These are phyloP conservation scores for Globisporangium abappressorium DNA, from an alignment of 352 stramenopile genomes.

Conservation along the genomic window DNA sequence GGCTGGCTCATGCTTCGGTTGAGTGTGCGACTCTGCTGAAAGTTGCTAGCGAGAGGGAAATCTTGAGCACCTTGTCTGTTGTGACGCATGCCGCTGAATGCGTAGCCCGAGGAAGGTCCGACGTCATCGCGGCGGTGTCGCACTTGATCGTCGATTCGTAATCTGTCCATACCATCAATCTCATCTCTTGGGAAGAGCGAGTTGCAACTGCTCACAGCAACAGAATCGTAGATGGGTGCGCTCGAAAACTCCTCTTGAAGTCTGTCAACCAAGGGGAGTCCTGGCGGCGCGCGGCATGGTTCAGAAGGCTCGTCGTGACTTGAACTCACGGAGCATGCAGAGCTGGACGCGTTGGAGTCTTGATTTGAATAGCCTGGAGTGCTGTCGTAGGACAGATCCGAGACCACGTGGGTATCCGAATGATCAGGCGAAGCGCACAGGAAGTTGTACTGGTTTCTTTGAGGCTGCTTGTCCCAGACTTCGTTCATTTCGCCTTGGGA, in stretches of 20 bases:
- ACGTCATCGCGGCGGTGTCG: background rate
- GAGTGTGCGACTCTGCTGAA: constrained; percentile 1
- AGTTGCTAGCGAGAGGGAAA: background rate
- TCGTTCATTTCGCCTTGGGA: constrained; percentile 6
- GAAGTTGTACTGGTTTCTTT: constrained; percentile 6
- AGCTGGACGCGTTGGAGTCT: constrained; percentile 21
- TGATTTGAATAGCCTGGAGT: constrained; percentile 19
- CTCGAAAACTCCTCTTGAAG: constrained; percentile 82
- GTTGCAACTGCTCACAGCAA: background rate
- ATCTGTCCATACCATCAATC: constrained; percentile 4
- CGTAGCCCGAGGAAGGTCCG: background rate
- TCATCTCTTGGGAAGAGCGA: constrained; percentile 10
- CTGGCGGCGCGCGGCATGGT: constrained; percentile 24
- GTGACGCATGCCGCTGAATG: constrained; percentile 1
- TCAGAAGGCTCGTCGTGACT: constrained; percentile 24
- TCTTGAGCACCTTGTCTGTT: background rate
- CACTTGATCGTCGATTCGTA: constrained; percentile 11
- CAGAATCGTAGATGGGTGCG: constrained; percentile 49
- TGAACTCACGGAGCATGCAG: constrained; percentile 20
- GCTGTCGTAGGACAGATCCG: constrained; percentile 24
- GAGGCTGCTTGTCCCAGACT: constrained; percentile 13
- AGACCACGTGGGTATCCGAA: constrained; percentile 19
- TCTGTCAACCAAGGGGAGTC: constrained; percentile 64
- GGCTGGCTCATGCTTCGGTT: constrained; percentile 10
- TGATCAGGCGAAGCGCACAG: constrained; percentile 31